Conservation (phyloP, 768 basidiomycete genomes). For the Clathrus columnatus region DNA sequence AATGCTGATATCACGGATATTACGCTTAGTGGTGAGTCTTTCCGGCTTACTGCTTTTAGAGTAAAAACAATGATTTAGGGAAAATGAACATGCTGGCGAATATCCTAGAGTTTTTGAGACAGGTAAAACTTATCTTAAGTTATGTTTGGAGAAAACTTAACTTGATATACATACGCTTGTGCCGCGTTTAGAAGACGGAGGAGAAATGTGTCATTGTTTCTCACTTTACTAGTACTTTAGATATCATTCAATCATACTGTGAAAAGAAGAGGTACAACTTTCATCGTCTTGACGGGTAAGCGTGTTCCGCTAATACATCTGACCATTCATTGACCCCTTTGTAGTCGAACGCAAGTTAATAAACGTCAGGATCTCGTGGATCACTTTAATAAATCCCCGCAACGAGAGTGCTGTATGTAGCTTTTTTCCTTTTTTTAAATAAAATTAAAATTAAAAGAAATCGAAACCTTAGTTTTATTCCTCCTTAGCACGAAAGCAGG, state of each 20-base stretch:
- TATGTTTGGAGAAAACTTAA: neutral
- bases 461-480: slow-evolving; percentile 69
- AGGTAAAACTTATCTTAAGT: slow-evolving; percentile 29
- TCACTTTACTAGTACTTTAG: slow-evolving; percentile 93
- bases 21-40: slow-evolving; percentile 63
- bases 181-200: slow-evolving; percentile 53
- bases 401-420: slow-evolving; percentile 59
- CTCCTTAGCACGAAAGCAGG: slow-evolving; percentile 92
- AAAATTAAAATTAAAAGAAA: neutral
- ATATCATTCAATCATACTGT: slow-evolving; percentile 84
- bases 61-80: slow-evolving; percentile 33
- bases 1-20: slow-evolving; percentile 59
- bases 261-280: slow-evolving; percentile 66
- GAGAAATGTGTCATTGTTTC: slow-evolving; percentile 96
- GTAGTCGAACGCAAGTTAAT: slow-evolving; percentile 61
- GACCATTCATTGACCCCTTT: slow-evolving; percentile 3
- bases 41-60: neutral
- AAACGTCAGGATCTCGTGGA: slow-evolving; percentile 87
- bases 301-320: neutral
- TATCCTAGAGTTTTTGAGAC: slow-evolving; percentile 51
- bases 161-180: too few species aligned
- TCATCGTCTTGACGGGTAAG: slow-evolving; percentile 81
- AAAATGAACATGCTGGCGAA: slow-evolving; percentile 62
- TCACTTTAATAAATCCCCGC: slow-evolving; percentile 72
- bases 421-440: neutral